Evolutionary conservation across 2,329 filamentous ascomycete species (phyloP).

Genomic region (Dryadomyces quercivorus): DNA sequence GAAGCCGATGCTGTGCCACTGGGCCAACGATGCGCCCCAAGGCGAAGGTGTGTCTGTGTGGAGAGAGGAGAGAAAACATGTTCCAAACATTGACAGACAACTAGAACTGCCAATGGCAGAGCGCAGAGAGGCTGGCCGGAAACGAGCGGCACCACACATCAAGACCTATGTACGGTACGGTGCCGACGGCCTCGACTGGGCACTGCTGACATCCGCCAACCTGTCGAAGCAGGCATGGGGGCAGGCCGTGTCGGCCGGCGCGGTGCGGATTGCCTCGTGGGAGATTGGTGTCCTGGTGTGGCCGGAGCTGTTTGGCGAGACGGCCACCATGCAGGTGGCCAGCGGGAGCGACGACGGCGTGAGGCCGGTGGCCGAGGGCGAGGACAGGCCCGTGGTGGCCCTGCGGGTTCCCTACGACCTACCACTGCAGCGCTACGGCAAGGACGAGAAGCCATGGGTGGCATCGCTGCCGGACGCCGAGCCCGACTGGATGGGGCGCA

Average conservation of each 20-base stretch:
- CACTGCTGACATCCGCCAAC: conserved; percentile 81
- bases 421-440: conserved; percentile 54
- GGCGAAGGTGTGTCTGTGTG: conserved; percentile 22
- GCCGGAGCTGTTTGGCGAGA: conserved; percentile 46
- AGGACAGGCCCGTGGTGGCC: conserved; percentile 38
- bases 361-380: conserved; percentile 11
- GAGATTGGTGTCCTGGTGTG: conserved; percentile 77
- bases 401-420: conserved; percentile 74
- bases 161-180: conserved; percentile 67
- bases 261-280: conserved; percentile 65
- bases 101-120: conserved; percentile 16
- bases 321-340: conserved; percentile 51
- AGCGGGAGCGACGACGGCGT: conserved; percentile 50
- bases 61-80: too few relatives aligned
- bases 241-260: conserved; percentile 40
- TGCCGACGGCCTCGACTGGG: conserved; percentile 61
- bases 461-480: conserved; percentile 46
- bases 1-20: conserved; percentile 59
- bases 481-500: conserved; percentile 45
- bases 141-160: conserved; percentile 70
- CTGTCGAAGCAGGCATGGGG: conserved; percentile 86
- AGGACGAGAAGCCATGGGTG: conserved; percentile 64
- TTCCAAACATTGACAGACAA: too few relatives aligned
- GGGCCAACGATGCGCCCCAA: conserved; percentile 48
- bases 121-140: conserved; percentile 42